Base-by-base conservation (phyloP, 169 alveolate species). In the Plasmodium coatneyi region DNA sequence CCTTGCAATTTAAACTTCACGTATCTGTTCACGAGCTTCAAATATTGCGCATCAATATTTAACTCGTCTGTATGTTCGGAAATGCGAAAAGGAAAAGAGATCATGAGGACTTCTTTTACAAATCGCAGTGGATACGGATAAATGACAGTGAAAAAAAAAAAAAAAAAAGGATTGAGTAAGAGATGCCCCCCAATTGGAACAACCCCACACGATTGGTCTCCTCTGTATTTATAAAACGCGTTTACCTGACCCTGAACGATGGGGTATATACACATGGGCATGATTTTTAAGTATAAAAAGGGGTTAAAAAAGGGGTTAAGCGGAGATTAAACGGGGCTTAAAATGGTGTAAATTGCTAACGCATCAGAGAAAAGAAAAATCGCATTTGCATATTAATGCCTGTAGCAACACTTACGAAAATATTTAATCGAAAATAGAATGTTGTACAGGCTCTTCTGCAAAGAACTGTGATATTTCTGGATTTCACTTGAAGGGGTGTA, bases 381-480 rank as follows among this genome's bases (percentile, higher is more conserved):
- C 36, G 6, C 30, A 66, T 66, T 66, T 66, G 30, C 76, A 66
- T 66, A 25, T 66, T 66, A 66, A 66, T 22, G 32, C 30, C 36
- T 10, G 16, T 66, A 22, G 36, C 10, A 3, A 66, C 2, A 83
- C 93, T 49, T 84, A 89, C 94, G 87, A 80, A 89, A 89, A 54
- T 89, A 89, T 66, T 89, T 89, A 46, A 89, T 66, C 16, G 94
- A 89, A 80, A 89, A 89, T 52, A 89, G 81, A 79, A 80, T 79
- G 49, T 89, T 89, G 52, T 56, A 89, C 34, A 89, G 82, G 19
- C 80, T 89, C 71, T 89, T 80, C 74, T 89, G 94, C 70, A 78
- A 79, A 56, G 66, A 34, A 28, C 28, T 30, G 43, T 79, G 83
- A 71, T 60, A 56, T 60, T 89, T 89, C 54, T 36, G 80, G 22